Conservation (phyloP, 192 early-diverging fungal species). For the Podila horticola region DNA sequence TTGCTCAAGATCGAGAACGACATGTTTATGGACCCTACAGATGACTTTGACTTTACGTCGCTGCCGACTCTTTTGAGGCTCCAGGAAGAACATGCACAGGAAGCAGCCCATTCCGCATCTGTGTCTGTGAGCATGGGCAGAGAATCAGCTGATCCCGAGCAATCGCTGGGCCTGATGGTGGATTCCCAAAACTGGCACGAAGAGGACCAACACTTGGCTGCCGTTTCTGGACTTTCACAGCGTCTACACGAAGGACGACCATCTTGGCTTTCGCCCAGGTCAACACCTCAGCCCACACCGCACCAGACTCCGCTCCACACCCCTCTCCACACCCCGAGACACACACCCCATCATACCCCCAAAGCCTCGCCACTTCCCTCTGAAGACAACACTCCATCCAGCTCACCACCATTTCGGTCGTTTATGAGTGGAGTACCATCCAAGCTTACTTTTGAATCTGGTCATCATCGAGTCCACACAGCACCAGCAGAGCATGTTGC, state of each 20-base stretch:
- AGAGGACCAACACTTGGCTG: conserved; percentile 17
- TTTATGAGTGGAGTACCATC: conserved; percentile 20
- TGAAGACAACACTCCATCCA: conserved; percentile 47
- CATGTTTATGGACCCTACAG: conserved; percentile 55
- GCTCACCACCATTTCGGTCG: conserved; percentile 40
- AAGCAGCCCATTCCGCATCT: background rate
- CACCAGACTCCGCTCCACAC: conserved; percentile 43
- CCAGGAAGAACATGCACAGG: conserved; percentile 37
- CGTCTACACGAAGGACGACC: conserved; percentile 24
- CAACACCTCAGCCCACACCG: conserved; percentile 29
- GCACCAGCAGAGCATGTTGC: conserved; percentile 46
- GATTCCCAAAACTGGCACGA: conserved; percentile 4
- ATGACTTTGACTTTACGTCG: conserved; percentile 55
- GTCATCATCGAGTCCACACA: conserved; percentile 45
- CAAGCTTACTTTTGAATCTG: conserved; percentile 36
- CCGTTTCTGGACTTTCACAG: conserved; percentile 27
- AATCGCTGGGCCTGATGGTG: background rate
- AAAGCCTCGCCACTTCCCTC: conserved; percentile 38
- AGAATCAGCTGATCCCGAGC: conserved; percentile 19
- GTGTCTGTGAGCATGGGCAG: background rate
- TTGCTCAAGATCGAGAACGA: conserved; percentile 77
- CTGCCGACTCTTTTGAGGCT: conserved; percentile 64
- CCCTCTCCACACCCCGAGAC: conserved; percentile 35
- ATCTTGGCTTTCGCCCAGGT: conserved; percentile 36
- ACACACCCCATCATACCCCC: conserved; percentile 44